Evolutionary conservation across 2,329 filamentous ascomycete genomes (phyloP), one percentile per base, ranked within the genome.

Genomic region (Sphaerostilbella broomeana): DNA sequence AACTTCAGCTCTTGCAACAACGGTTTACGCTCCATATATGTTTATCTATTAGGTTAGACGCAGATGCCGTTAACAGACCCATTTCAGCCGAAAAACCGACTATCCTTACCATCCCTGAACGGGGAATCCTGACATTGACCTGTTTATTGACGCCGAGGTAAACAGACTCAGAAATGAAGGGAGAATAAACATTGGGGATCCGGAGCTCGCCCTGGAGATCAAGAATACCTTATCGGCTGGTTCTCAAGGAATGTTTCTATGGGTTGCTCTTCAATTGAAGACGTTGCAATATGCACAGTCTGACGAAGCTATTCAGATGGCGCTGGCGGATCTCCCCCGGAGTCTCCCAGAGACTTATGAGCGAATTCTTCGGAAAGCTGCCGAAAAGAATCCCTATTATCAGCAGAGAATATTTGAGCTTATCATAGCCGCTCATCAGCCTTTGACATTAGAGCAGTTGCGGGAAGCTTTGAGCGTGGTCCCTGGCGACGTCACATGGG

Each of bases 171-270:
- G 52, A 1, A 7, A 30, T 0, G 34, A 43, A 6, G 35, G 44
- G 0, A 38, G 38, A 0, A 42, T 59, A 2, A n/a, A 2, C 0
- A 18, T 51, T 1, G 32, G 46, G 5, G 45, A 58, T 12, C 43
- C 46, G 1, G 9, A 9, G 0, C 24, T 59, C 2, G 8, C 52
- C 3, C 13, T 47, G 6, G 27, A 38, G 25, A 44, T 42, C n/a
- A 32, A 32, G 3, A 35, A 54, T 4, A 35, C 50, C 6, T 46
- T 61, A 0, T 11, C 49, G 0, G 1, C 34, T 12, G 53, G 58
- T 1, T 52, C 59, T 0, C 49, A 61, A 13, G 61, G 61, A 12
- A 65, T 65, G 61, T 65, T 64, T 21, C 50, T 64, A 1, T 64
- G 61, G 61, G 59, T 54, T 0, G 51, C 49, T 3, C 47, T 65